Evolutionary conservation across 2,329 filamentous ascomycete species (phyloP).

Genomic region (Talaromyces sp.): DNA sequence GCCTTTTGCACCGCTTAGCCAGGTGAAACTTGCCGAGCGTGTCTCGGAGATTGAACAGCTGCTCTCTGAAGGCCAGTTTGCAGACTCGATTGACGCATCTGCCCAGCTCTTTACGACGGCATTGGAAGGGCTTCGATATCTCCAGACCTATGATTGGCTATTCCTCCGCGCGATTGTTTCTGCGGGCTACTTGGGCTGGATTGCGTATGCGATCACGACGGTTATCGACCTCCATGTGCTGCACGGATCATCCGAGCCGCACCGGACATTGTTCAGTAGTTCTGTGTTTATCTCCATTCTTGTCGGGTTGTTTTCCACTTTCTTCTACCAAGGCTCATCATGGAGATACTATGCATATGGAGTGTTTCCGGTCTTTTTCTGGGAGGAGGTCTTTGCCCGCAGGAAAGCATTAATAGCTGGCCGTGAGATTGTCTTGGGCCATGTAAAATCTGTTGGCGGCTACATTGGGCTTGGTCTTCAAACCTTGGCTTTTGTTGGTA

Average conservation of each 20-base stretch:
- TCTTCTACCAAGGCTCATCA: constrained; percentile 73
- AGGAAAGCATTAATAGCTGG: constrained; percentile 65
- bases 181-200: constrained; percentile 89
- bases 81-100: constrained; percentile 74
- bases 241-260: constrained; percentile 59
- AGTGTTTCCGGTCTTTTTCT: constrained; percentile 88
- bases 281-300: constrained; percentile 69
- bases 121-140: constrained; percentile 78
- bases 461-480: constrained; percentile 59
- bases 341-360: constrained; percentile 84
- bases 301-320: constrained; percentile 69
- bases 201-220: constrained; percentile 81
- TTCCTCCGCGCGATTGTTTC: constrained; percentile 88
- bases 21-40: constrained; percentile 58
- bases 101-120: constrained; percentile 69
- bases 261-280: constrained; percentile 54
- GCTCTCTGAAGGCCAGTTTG: constrained; percentile 60
- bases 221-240: constrained; percentile 86
- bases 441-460: constrained; percentile 57
- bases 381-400: constrained; percentile 87
- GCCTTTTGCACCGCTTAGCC: constrained; percentile 66
- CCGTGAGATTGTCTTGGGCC: constrained; percentile 60
- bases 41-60: constrained; percentile 61
- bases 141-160: constrained; percentile 98
- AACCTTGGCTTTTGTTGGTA: constrained; percentile 59